These are phyloP conservation scores for Talaromyces ruber DNA, from an alignment of 495 filamentous ascomycete genomes.

Conservation along the genomic window DNA sequence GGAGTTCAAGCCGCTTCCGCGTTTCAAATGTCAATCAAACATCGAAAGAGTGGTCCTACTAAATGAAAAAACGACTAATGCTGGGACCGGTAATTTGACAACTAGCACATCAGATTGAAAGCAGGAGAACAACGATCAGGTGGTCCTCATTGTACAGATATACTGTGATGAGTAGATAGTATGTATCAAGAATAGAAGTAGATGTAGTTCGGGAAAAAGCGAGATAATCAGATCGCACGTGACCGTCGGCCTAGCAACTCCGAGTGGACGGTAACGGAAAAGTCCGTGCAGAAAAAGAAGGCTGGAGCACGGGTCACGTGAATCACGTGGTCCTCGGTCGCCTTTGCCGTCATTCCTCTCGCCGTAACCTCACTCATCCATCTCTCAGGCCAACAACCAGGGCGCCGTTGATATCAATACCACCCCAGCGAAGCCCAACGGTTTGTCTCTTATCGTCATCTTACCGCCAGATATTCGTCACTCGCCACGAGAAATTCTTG, in stretches of 20 bases:
- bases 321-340: constrained; percentile 4
- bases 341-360: constrained; percentile 4
- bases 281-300: neutral
- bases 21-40: neutral
- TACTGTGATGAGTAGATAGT: neutral
- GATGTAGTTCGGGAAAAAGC: neutral
- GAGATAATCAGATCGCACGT: neutral
- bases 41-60: neutral
- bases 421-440: neutral
- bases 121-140: neutral
- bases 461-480: neutral
- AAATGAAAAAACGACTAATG: neutral
- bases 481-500: neutral
- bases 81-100: neutral
- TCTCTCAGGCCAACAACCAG: constrained; percentile 1
- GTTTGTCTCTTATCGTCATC: neutral
- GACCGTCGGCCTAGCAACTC: neutral
- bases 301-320: constrained; percentile 1
- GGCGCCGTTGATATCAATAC: neutral
- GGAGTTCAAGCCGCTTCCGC: neutral
- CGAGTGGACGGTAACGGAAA: neutral
- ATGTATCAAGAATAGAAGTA: neutral
- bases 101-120: neutral
- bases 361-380: neutral
- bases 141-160: neutral